Base-by-base conservation (phyloP, 352 stramenopile species). In the Phytophthora nicotianae region DNA sequence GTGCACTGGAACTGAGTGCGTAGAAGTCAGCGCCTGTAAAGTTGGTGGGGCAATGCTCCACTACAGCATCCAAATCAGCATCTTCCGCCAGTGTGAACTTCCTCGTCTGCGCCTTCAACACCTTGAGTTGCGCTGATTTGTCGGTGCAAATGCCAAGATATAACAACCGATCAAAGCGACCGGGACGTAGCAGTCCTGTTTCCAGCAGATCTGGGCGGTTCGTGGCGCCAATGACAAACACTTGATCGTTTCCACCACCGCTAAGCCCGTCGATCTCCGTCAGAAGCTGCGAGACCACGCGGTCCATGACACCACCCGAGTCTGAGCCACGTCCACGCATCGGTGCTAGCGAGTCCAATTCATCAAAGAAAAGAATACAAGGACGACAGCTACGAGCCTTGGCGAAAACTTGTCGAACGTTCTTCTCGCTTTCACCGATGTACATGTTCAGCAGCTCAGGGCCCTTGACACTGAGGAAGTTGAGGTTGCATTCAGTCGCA, bases 181-280 rank as follows among this genome's bases (percentile, higher is more conserved):
- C 97, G 4, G 97, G 96, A 19, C 97, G 91, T 26, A 99, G 69
- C 54, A 99, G 69, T 9, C 90, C 87, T 11, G 88, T 93, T 76
- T 99, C 97, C n/a, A 99, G 77, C 20, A 99, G 68, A 57, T 99
- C 97, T 2, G 97, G 97, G 7, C 96, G 93, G 73, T 99, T 99
- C 5, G 97, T 99, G 4, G 97, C 96, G 24, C 91, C 96, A 50
- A 99, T 97, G 0, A 98, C 93, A 82, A 98, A 98, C 24, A 99
- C 85, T 63, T 94, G 83, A 55, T 94, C 74, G 50, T 83, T 83
- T 11, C 74, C 78, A 32, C 77, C 74, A n/a, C 74, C 75, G 24
- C 81, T 88, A n/a, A 93, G 74, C 6, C 84, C 83, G 29, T 99
- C 97, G 46, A 99, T 91, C 71, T 99, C 96, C 4, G 92, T 94